These are phyloP conservation scores for Penicillium sclerotiorum DNA, from an alignment of 2,329 filamentous ascomycete genomes.

Conservation along the genomic window DNA sequence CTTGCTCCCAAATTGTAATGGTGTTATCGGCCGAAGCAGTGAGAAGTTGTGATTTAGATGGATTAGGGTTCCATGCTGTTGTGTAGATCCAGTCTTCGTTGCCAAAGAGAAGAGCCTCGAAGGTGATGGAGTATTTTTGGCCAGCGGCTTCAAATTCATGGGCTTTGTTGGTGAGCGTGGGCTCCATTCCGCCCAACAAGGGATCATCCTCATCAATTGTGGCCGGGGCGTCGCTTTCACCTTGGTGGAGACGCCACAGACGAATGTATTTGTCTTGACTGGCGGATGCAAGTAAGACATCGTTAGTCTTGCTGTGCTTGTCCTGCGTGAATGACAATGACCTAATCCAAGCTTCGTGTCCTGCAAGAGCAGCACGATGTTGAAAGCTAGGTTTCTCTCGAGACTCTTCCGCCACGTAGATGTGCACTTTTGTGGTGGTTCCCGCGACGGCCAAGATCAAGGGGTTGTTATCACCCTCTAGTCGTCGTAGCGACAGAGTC, in stretches of 20 bases:
- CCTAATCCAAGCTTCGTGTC: conserved; percentile 94
- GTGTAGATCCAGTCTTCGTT: conserved; percentile 99
- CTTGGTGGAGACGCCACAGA: conserved; percentile 82
- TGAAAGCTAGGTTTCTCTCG: conserved; percentile 58
- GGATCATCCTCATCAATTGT: conserved; percentile 37
- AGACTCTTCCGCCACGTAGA: conserved; percentile 65
- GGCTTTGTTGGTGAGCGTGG: conserved; percentile 84
- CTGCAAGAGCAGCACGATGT: conserved; percentile 74
- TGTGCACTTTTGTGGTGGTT: conserved; percentile 78
- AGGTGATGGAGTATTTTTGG: conserved; percentile 77
- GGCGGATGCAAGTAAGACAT: conserved; percentile 83
- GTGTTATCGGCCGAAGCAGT: conserved; percentile 96
- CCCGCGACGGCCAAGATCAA: conserved; percentile 81
- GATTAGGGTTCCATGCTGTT: conserved; percentile 68
- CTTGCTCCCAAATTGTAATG: conserved; percentile 87
- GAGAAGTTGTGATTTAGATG: conserved; percentile 69
- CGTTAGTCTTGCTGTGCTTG: conserved; percentile 55
- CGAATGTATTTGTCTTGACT: conserved; percentile 98
- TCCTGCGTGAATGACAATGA: conserved; percentile 78
- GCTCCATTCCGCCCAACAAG: conserved; percentile 53
- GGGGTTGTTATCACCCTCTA: conserved; percentile 55
- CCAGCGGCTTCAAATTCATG: conserved; percentile 68
- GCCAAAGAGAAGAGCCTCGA: conserved; percentile 89
- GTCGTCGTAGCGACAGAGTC: conserved; percentile 66
- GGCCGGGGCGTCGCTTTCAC: conserved; percentile 61